A percentile compares a stretch with the other conserved stretches of the same genome.
Conservation (phyloP, 768 basidiomycete species). For the Melanogaster broomeanus region DNA sequence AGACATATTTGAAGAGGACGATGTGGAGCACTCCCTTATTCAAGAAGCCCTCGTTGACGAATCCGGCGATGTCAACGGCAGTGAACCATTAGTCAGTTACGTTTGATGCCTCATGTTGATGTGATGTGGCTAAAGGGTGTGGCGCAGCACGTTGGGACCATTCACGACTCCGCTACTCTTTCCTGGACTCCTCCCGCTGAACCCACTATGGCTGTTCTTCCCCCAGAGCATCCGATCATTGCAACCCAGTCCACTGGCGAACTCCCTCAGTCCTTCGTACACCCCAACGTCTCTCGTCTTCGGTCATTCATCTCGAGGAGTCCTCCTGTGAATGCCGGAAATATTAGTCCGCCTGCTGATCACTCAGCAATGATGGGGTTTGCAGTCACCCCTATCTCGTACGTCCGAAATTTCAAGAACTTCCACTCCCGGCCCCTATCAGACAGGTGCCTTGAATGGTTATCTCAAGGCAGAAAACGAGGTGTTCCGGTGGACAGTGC, state of each 20-base stretch:
- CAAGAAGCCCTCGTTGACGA: constrained; percentile 39
- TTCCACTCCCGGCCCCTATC: constrained; percentile 52
- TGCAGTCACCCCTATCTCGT: constrained; percentile 62
- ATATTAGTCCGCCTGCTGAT: constrained; percentile 44
- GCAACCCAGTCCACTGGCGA: background rate
- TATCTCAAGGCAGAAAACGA: constrained; percentile 42
- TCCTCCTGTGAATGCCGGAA: constrained; percentile 41
- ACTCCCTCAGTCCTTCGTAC: constrained; percentile 57
- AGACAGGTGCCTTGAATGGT: constrained; percentile 19
- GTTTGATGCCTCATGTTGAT: constrained; percentile 17
- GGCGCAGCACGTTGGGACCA: constrained; percentile 36
- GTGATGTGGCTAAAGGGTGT: constrained; percentile 24
- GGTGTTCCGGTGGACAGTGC: constrained; percentile 75
- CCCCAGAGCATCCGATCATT: constrained; percentile 26
- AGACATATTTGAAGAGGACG: constrained; percentile 46
- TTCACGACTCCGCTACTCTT: constrained; percentile 40
- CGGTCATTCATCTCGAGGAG: constrained; percentile 64
- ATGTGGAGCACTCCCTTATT: constrained; percentile 48
- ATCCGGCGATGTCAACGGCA: constrained; percentile 21
- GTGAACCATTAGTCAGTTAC: constrained; percentile 35
- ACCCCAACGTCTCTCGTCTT: constrained; percentile 77
- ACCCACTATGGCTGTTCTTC: constrained; percentile 35
- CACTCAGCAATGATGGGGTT: constrained; percentile 44
- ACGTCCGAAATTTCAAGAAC: constrained; percentile 71
- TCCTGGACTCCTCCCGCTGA: constrained; percentile 40